These are phyloP conservation scores for Cryptococcus sp. DNA, from an alignment of 1,284 basidiomycete genomes.

Conservation along the genomic window DNA sequence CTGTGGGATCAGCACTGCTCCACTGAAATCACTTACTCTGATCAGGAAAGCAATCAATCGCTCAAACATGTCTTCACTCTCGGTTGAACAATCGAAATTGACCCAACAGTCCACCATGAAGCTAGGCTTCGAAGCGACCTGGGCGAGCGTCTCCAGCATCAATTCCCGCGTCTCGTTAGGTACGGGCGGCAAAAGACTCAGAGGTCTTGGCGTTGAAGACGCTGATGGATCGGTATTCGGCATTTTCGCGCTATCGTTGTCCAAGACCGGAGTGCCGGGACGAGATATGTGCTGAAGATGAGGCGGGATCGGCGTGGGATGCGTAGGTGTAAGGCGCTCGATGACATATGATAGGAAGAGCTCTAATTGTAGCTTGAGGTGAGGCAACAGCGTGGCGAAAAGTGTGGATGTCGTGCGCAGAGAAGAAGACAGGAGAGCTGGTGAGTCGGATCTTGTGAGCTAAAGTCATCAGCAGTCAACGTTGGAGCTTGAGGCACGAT, in stretches of 20 bases:
- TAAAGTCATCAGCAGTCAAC: conserved; percentile 47
- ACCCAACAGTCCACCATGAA: conserved; percentile 94
- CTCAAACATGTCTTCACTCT: conserved; percentile 95
- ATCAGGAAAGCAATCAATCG: conserved; percentile 84
- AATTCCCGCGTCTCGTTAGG: conserved; percentile 84
- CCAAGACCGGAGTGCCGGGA: conserved; percentile 55
- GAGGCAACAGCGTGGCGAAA: conserved; percentile 78
- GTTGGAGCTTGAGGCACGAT: neutral
- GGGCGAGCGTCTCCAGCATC: conserved; percentile 79
- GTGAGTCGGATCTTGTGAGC: conserved; percentile 83
- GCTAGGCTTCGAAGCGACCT: conserved; percentile 63
- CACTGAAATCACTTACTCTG: conserved; percentile 51
- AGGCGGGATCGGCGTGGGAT: conserved; percentile 34
- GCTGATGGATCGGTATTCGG: neutral
- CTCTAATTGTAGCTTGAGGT: conserved; percentile 95
- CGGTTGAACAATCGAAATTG: conserved; percentile 96
- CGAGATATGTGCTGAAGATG: conserved; percentile 42
- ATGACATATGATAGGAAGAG: conserved; percentile 90
- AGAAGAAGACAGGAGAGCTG: conserved; percentile 69
- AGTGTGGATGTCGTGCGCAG: conserved; percentile 83
- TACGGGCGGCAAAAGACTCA: conserved; percentile 55
- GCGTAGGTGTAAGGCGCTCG: conserved; percentile 71
- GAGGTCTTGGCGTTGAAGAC: conserved; percentile 30
- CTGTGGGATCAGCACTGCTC: conserved; percentile 44
- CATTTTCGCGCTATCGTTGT: conserved; percentile 1